Evolutionary conservation across 2,329 filamentous ascomycete species (phyloP).

Genomic region (Microascus cirrosus): DNA sequence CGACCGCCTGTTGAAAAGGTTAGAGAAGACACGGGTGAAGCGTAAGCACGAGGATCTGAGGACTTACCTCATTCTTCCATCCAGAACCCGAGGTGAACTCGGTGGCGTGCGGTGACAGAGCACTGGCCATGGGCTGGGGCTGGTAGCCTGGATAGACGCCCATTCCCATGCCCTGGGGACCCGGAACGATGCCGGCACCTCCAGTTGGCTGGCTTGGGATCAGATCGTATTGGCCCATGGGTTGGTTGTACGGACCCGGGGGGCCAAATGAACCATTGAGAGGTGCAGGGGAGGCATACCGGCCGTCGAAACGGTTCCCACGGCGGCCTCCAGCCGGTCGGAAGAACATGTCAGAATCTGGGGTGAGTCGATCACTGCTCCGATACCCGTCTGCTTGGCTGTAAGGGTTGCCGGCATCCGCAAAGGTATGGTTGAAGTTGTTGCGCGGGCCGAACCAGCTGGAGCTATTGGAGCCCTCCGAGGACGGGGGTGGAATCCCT

Average conservation of each 20-base stretch:
- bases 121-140: constrained; percentile 48
- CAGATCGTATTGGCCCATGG: background rate
- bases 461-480: background rate
- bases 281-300: constrained; percentile 10
- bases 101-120: constrained; percentile 61
- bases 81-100: constrained; percentile 53
- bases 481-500: background rate
- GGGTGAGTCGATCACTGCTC: constrained; percentile 29
- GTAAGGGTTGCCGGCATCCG: constrained; percentile 25
- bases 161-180: constrained; percentile 19
- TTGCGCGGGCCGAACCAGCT: constrained; percentile 33
- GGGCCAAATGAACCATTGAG: background rate
- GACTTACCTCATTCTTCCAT: constrained; percentile 44
- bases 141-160: constrained; percentile 37
- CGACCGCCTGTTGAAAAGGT: constrained; percentile 24
- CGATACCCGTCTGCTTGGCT: constrained; percentile 27
- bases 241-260: background rate
- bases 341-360: constrained; percentile 36
- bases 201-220: background rate
- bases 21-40: constrained; percentile 5
- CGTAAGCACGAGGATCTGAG: too few relatives aligned
- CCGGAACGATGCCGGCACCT: background rate
- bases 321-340: constrained; percentile 32
- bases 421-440: constrained; percentile 23
- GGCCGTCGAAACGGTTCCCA: constrained; percentile 32